These are phyloP conservation scores for Kalmusia sp. DNA, from an alignment of 2,329 filamentous ascomycete genomes.

Conservation along the genomic window DNA sequence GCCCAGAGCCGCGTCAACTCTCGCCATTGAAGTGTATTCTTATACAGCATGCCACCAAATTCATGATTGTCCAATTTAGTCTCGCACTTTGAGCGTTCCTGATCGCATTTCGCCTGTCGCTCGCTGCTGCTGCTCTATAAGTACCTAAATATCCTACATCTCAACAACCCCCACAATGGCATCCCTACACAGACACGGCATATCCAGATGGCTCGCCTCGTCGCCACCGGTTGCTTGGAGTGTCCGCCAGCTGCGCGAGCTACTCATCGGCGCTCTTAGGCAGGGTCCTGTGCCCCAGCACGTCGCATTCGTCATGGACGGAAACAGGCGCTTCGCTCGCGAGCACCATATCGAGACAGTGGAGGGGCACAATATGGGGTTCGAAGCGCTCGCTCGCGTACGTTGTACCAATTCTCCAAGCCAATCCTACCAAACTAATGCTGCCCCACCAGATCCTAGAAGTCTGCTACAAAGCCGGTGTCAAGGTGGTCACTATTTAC, in stretches of 20 bases:
- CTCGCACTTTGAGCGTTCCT: constrained; percentile 9
- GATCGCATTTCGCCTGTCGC: background rate
- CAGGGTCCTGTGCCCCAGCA: constrained; percentile 94
- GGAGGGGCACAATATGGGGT: constrained; percentile 93
- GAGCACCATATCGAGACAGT: constrained; percentile 93
- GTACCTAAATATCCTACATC: constrained; percentile 19
- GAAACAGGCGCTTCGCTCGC: constrained; percentile 90
- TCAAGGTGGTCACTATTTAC: constrained; percentile 96
- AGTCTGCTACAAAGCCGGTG: constrained; percentile 96
- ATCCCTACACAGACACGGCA: constrained; percentile 65
- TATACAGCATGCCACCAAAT: constrained; percentile 36
- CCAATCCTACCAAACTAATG: constrained; percentile 41
- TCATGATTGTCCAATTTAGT: constrained; percentile 23
- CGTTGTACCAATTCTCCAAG: constrained; percentile 33
- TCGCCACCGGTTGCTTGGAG: constrained; percentile 93
- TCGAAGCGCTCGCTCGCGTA: constrained; percentile 90
- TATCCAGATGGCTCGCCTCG: constrained; percentile 79
- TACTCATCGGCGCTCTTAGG: constrained; percentile 85
- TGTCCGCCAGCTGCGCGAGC: constrained; percentile 77
- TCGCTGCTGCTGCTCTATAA: constrained; percentile 5
- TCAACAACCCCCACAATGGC: constrained; percentile 36
- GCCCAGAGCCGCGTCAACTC: constrained; percentile 37
- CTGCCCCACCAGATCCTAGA: constrained; percentile 72
- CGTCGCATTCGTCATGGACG: constrained; percentile 99
- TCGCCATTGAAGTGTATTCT: constrained; percentile 31